Percentiles rank a stretch among this genome's conserved stretches.
Evolutionary conservation across 805 yeast species (phyloP).

Genomic region (Lachancea dasiensis): DNA sequence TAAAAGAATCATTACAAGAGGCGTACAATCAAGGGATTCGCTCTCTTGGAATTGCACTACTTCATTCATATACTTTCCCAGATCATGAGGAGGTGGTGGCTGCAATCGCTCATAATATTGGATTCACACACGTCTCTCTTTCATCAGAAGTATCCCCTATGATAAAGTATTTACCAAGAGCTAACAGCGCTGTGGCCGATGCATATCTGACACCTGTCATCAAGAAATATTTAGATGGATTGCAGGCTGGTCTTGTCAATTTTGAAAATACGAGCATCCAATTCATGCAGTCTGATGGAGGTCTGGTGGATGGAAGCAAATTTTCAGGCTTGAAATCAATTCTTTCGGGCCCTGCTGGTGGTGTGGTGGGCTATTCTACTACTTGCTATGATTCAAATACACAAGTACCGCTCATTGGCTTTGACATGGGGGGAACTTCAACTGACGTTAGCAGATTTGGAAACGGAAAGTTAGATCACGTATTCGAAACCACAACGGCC

Average conservation of each 20-base stretch:
- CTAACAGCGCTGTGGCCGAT: constrained; percentile 74
- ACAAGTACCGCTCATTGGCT: constrained; percentile 63
- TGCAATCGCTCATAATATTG: constrained; percentile 53
- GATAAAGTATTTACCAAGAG: constrained; percentile 70
- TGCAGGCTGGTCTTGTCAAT: constrained; percentile 54
- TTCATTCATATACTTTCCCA: constrained; percentile 70
- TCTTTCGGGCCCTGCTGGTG: constrained; percentile 96
- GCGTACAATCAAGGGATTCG: constrained; percentile 53
- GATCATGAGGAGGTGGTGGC: constrained; percentile 61
- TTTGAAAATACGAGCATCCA: constrained; percentile 47
- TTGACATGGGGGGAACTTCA: constrained; percentile 90
- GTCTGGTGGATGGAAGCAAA: constrained; percentile 73
- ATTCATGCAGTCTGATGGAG: constrained; percentile 97
- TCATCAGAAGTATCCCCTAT: constrained; percentile 69
- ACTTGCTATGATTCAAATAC: constrained; percentile 63
- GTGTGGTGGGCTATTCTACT: constrained; percentile 86
- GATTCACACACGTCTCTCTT: constrained; percentile 63
- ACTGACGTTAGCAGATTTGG: constrained; percentile 77
- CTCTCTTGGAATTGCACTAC: constrained; percentile 64
- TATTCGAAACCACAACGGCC: constrained; percentile 78
- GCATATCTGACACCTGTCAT: constrained; percentile 81
- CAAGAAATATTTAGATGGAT: constrained; percentile 53
- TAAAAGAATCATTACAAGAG: constrained; percentile 37
- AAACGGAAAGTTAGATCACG: constrained; percentile 65
- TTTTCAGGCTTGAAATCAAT: constrained; percentile 88